Conservation (phyloP, 768 basidiomycete genomes). For the Lentinula sp. region DNA sequence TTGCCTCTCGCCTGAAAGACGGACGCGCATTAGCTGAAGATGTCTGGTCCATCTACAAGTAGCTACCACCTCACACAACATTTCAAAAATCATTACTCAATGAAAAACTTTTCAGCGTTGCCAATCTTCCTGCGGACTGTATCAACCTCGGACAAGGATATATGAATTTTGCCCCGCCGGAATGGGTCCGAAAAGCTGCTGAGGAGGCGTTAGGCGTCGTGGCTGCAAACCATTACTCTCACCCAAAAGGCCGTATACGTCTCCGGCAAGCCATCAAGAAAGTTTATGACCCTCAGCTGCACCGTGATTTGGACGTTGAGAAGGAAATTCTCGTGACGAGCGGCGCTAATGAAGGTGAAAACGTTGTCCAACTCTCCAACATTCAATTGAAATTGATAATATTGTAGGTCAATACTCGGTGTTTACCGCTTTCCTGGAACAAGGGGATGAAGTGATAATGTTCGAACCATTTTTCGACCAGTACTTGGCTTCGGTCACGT, state of each 20-base stretch:
- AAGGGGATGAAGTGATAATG: constrained; percentile 96
- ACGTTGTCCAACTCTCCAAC: neutral
- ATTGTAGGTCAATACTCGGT: constrained; percentile 85
- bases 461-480: constrained; percentile 99
- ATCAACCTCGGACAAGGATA: constrained; percentile 95
- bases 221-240: constrained; percentile 80
- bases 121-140: constrained; percentile 84
- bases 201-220: constrained; percentile 60
- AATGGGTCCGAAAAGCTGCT: constrained; percentile 74
- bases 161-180: constrained; percentile 88
- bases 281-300: constrained; percentile 67
- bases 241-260: constrained; percentile 83
- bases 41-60: constrained; percentile 94
- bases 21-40: constrained; percentile 77
- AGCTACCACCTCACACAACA: constrained; percentile 7
- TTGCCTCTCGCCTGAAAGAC: constrained; percentile 66
- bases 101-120: constrained; percentile 46
- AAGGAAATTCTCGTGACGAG: constrained; percentile 93
- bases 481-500: constrained; percentile 86
- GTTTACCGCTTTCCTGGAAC: constrained; percentile 85
- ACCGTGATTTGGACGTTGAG: constrained; percentile 76
- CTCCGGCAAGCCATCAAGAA: constrained; percentile 83
- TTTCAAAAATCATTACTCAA: neutral
- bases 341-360: constrained; percentile 89
- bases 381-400: neutral